Base-by-base conservation (phyloP, 306 rosid species). In the Vicia sativa region DNA sequence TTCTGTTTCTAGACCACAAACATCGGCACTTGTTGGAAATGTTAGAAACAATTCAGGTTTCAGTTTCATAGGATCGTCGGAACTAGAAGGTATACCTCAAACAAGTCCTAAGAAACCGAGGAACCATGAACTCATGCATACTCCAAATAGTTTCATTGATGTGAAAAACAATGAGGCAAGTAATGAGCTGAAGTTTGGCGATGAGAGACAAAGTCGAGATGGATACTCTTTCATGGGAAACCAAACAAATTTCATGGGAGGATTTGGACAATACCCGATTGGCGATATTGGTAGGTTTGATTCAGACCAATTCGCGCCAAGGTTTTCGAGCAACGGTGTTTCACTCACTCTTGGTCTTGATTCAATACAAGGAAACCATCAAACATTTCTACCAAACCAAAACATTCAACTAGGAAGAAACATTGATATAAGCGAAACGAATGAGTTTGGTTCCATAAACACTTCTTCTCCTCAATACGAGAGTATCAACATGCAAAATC, bases 311-410 rank as follows among this genome's bases (percentile, higher is more conserved):
- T 95, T 87, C 74, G 43, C 96, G 31, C 86, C 90, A 71, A 82
- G 95, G 78, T 91, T 82, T 74, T 78, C 96, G 19, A 95, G 96
- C 72, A 88, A 91, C 78, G 85, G 92, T 12, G 96, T 95, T 38
- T 95, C 99, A 4, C 91, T 95, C 71, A 95, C 96, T 70, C 91
- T 95, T 49, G 99, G 99, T 45, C 97, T 95, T 65, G 96, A 90
- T 21, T 80, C 98, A 14, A 37, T 92, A 68, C 81, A 92, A 8
- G 96, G 78, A 6, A 79, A 89, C 3, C 93, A 88, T 45, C 98
- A 90, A 35, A 72, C 65, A 14, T 91, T 95, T 77, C 86, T 95
- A 18, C 92, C 89, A 23, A 89, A 81, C 74, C 99, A 81, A 42
- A 83, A 77, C 82, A 88, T 95, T 63, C 97, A 89, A 76, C 71